Percentiles rank a stretch among this genome's conserved stretches.
Conservation (phyloP, 2,329 filamentous ascomycete genomes). For the Coleophoma eucalyptorum region DNA sequence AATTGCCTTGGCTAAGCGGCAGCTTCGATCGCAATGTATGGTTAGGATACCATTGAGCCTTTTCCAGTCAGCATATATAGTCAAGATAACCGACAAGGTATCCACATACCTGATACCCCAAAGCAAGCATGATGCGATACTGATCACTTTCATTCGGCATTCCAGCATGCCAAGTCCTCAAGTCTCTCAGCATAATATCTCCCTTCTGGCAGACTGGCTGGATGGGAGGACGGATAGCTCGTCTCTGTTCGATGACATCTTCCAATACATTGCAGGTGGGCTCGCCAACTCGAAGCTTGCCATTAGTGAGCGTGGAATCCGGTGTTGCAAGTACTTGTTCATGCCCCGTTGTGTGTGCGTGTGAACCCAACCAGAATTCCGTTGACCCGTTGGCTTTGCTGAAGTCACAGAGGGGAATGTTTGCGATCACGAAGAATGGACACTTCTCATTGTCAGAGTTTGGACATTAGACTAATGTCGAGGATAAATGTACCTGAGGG, state of each 20-base stretch:
- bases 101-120: constrained; percentile 27
- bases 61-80: background rate
- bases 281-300: constrained; percentile 47
- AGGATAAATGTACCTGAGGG: constrained; percentile 18
- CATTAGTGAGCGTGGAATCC: constrained; percentile 16
- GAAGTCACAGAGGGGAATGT: constrained; percentile 33
- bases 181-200: constrained; percentile 52
- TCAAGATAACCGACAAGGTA: background rate
- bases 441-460: constrained; percentile 9
- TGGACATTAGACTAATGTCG: background rate
- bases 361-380: constrained; percentile 37
- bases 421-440: constrained; percentile 36
- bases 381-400: constrained; percentile 30
- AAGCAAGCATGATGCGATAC: constrained; percentile 54
- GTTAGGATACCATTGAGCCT: constrained; percentile 26
- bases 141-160: constrained; percentile 52
- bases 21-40: constrained; percentile 20
- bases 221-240: constrained; percentile 35
- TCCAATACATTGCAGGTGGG: constrained; percentile 39
- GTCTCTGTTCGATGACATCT: constrained; percentile 33
- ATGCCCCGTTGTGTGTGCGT: constrained; percentile 25
- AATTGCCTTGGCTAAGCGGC: constrained; percentile 21
- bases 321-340: constrained; percentile 28
- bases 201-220: constrained; percentile 51
- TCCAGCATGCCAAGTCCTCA: constrained; percentile 61